A percentile compares a stretch with the other conserved stretches of the same genome.
These are phyloP conservation scores for Penicillium hesseltinei DNA, from an alignment of 2,329 filamentous ascomycete genomes.

Conservation along the genomic window DNA sequence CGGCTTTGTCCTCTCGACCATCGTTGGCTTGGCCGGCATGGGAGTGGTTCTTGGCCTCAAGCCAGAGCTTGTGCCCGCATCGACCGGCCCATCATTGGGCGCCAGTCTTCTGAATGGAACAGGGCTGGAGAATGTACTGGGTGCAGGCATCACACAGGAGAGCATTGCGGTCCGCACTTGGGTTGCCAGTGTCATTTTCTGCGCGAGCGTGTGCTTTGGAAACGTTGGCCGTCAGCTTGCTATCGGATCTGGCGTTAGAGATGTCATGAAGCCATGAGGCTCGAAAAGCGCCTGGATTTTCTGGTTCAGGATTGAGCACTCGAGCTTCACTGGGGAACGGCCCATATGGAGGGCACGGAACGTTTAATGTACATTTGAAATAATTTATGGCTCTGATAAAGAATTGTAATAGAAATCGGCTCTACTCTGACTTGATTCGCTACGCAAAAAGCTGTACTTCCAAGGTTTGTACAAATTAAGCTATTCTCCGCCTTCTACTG, in stretches of 20 bases:
- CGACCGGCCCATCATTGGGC: conserved; percentile 48
- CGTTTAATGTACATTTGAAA: conserved; percentile 6
- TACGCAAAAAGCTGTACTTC: not conserved
- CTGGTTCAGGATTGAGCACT: not conserved
- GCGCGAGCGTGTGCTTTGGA: conserved; percentile 91
- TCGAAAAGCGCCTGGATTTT: not conserved
- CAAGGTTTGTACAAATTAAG: too few species aligned
- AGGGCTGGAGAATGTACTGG: conserved; percentile 32
- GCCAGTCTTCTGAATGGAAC: conserved; percentile 30
- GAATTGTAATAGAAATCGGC: conserved; percentile 3
- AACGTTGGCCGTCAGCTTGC: conserved; percentile 84
- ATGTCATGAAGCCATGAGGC: conserved; percentile 22
- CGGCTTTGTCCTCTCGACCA: conserved; percentile 75
- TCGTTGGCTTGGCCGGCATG: conserved; percentile 72
- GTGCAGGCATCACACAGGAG: conserved; percentile 47
- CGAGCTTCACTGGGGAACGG: not conserved
- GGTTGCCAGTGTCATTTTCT: conserved; percentile 92
- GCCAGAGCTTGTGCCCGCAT: conserved; percentile 72
- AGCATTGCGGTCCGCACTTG: conserved; percentile 69
- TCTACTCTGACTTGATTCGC: not conserved
- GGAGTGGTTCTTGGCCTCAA: conserved; percentile 70
- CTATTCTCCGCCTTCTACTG: too few species aligned
- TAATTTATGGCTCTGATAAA: conserved; percentile 7
- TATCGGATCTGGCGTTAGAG: conserved; percentile 39
- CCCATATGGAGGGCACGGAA: not conserved